Evolutionary conservation across 164 flowering plant genomes (phyloP).

Genomic region (Chloranthus sessilifolius): DNA sequence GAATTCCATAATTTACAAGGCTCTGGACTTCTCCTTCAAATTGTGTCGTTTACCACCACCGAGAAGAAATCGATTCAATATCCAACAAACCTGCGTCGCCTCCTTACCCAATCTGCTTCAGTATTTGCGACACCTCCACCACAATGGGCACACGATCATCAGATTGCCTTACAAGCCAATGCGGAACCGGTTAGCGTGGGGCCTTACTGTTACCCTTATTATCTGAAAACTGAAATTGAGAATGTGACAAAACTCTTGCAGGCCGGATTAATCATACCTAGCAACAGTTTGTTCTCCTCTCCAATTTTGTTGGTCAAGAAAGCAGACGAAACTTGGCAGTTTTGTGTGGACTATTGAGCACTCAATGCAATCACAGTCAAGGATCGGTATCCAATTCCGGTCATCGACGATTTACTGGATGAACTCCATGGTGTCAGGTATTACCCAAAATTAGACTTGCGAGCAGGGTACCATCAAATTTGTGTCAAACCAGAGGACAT

Average conservation of each 20-base stretch:
- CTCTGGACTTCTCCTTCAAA: too few species aligned
- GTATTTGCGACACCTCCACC: not conserved
- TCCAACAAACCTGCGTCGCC: too few species aligned
- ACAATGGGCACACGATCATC: not conserved
- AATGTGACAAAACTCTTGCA: not conserved
- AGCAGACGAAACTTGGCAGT: too few species aligned
- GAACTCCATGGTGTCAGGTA: not conserved
- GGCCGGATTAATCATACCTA: not conserved
- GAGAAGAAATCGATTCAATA: too few species aligned
- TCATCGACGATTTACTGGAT: not conserved
- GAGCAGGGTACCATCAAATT: slow-evolving; percentile 6
- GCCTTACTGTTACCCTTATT: not conserved
- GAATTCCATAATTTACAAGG: too few species aligned
- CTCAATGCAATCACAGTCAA: not conserved
- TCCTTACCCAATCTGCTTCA: too few species aligned
- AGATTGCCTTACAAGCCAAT: not conserved
- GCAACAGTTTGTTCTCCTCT: slow-evolving; percentile 2
- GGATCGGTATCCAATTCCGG: slow-evolving; percentile 2
- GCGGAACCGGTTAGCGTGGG: not conserved
- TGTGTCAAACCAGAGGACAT: not conserved
- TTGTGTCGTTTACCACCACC: too few species aligned
- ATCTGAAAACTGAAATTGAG: not conserved
- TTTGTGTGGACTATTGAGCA: not conserved
- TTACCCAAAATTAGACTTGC: not conserved
- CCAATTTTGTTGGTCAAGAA: not conserved